A percentile compares a stretch with the other conserved stretches of the same genome.
Conservation (phyloP, 2,329 filamentous ascomycete genomes). For the Trichophyton verrucosum region DNA sequence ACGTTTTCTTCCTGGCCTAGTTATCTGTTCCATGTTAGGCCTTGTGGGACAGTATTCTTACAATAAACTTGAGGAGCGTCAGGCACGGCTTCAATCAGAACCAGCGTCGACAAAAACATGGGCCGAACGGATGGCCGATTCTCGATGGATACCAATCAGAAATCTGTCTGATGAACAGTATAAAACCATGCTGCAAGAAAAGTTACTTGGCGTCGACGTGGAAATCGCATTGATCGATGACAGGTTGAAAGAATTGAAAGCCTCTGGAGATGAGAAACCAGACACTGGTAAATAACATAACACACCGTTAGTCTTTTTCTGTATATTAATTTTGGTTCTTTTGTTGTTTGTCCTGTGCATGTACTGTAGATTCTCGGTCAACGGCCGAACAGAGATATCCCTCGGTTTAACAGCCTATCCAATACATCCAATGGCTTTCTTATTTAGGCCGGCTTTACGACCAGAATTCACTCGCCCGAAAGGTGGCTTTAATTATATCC, state of each 20-base stretch:
- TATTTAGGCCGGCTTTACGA: neutral
- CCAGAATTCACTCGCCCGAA: neutral
- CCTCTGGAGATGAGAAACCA: slow-evolving; percentile 8
- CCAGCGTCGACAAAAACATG: slow-evolving; percentile 26
- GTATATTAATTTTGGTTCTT: neutral
- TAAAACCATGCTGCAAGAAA: slow-evolving; percentile 55
- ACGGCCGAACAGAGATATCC: too few relatives aligned
- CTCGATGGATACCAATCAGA: slow-evolving; percentile 59
- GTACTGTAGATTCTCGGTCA: neutral
- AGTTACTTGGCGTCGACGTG: slow-evolving; percentile 56
- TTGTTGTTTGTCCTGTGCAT: neutral
- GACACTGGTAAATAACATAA: neutral
- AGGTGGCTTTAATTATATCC: neutral
- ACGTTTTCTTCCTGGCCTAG: slow-evolving; percentile 45
- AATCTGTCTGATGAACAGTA: slow-evolving; percentile 63
- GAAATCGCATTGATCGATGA: slow-evolving; percentile 72
- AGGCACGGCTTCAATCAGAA: slow-evolving; percentile 30
- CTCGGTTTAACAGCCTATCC: too few relatives aligned
- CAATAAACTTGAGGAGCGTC: slow-evolving; percentile 36
- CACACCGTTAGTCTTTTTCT: neutral
- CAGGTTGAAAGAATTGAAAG: slow-evolving; percentile 47
- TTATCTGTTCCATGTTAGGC: slow-evolving; percentile 49
- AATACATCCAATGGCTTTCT: too few relatives aligned
- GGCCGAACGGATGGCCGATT: slow-evolving; percentile 43
- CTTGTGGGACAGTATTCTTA: slow-evolving; percentile 45